Evolutionary conservation across 2,329 filamentous ascomycete species (phyloP).

Genomic region (Pseudogymnoascus sp.): DNA sequence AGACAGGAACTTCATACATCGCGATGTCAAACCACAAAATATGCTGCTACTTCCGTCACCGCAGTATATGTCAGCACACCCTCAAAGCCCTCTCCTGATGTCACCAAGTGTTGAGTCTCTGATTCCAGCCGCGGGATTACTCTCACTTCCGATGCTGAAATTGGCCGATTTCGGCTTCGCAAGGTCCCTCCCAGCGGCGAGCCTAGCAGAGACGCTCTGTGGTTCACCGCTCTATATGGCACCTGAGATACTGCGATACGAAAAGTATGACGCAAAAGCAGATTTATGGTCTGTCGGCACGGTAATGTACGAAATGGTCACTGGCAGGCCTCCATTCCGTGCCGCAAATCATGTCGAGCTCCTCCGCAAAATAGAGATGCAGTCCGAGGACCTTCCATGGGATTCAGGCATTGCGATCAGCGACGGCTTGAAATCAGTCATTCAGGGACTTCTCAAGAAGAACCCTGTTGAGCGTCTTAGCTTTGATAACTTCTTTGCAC

Average conservation of each 20-base stretch:
- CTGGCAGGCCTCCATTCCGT: constrained; percentile 81
- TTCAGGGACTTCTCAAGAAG: constrained; percentile 74
- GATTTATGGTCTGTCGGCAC: constrained; percentile 98
- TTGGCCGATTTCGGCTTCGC: constrained; percentile 99
- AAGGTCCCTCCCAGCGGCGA: constrained; percentile 80
- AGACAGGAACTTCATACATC: constrained; percentile 80
- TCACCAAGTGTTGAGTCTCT: constrained; percentile 71
- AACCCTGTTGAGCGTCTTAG: constrained; percentile 78
- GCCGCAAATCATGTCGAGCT: constrained; percentile 93
- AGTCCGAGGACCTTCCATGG: constrained; percentile 76
- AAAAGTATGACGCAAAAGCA: constrained; percentile 94
- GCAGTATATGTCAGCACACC: constrained; percentile 57
- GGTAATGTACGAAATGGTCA: constrained; percentile 92
- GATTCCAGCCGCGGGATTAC: constrained; percentile 71
- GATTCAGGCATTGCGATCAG: constrained; percentile 56
- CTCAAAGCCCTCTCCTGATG: constrained; percentile 63
- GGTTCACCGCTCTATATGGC: constrained; percentile 98
- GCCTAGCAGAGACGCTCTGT: constrained; percentile 90
- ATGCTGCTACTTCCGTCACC: constrained; percentile 79
- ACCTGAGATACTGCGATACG: constrained; percentile 91
- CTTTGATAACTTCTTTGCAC: constrained; percentile 78
- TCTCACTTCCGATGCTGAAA: constrained; percentile 89
- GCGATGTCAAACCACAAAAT: constrained; percentile 96
- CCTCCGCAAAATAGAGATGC: constrained; percentile 76
- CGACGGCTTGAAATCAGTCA: constrained; percentile 70